Evolutionary conservation across 306 rosid genomes (phyloP).

Genomic region (Glycine latifolia): DNA sequence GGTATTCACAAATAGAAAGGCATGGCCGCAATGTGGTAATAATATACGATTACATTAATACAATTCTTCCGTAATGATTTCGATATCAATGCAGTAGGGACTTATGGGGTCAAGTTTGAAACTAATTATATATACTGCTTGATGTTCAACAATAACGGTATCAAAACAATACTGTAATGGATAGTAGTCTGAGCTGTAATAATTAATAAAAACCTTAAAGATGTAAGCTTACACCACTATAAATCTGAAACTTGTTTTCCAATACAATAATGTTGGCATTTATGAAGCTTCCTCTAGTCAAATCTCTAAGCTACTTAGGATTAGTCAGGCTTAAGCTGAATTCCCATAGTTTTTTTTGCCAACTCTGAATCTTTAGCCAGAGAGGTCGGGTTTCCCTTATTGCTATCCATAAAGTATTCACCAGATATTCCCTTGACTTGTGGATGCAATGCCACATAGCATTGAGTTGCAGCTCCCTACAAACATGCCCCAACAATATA

Average conservation of each 20-base stretch:
- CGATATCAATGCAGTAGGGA: not conserved
- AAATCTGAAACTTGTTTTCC: constrained; percentile 7
- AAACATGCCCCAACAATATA: constrained; percentile 45
- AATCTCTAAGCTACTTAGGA: constrained; percentile 45
- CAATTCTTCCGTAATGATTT: not conserved
- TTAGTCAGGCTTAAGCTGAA: constrained; percentile 68
- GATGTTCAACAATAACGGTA: not conserved
- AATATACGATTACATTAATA: not conserved
- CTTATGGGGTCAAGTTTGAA: not conserved
- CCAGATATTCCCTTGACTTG: constrained; percentile 70
- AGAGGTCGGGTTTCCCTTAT: constrained; percentile 62
- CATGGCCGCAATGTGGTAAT: not conserved
- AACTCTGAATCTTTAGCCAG: constrained; percentile 64
- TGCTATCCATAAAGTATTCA: constrained; percentile 67
- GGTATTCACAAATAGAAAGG: not conserved
- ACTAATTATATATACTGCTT: not conserved
- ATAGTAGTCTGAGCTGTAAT: not conserved
- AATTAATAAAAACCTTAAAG: not conserved
- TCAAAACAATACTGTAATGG: not conserved
- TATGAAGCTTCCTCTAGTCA: constrained; percentile 16
- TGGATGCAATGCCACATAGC: constrained; percentile 82
- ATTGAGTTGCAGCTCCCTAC: constrained; percentile 92
- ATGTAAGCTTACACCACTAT: not conserved
- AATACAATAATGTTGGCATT: constrained; percentile 16
- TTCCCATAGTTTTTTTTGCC: constrained; percentile 73